Conservation (phyloP, 495 filamentous ascomycete genomes). For the Penicillium cosmopolitanum region DNA sequence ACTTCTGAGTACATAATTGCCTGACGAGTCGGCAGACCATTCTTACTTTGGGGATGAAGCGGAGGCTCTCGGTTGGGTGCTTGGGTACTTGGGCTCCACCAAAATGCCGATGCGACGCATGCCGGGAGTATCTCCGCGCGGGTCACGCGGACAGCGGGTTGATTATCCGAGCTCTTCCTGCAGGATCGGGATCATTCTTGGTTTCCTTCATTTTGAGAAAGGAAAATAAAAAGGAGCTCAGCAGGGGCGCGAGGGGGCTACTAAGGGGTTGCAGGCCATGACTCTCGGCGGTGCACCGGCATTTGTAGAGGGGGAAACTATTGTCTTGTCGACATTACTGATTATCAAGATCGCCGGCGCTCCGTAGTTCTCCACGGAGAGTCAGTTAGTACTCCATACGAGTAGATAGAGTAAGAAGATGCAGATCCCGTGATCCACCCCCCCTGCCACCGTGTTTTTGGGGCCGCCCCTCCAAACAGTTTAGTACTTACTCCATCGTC, state of each 20-base stretch:
- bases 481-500: no score
- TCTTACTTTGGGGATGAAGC: background rate
- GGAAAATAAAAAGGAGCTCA: background rate
- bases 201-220: background rate
- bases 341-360: slow-evolving; percentile 1
- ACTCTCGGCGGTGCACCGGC: slow-evolving; percentile 9
- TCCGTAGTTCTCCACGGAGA: background rate
- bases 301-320: slow-evolving; percentile 12
- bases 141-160: slow-evolving; percentile 2
- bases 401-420: slow-evolving; percentile 10
- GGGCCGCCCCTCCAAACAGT: background rate
- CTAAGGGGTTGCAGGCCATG: slow-evolving; percentile 7
- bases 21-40: background rate
- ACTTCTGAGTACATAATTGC: background rate
- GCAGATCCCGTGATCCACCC: slow-evolving; percentile 6
- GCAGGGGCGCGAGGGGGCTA: background rate
- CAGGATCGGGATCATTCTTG: background rate
- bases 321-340: slow-evolving; percentile 13
- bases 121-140: background rate
- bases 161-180: background rate
- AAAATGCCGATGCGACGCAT: slow-evolving; percentile 4
- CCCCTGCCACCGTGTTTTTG: background rate
- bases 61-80: slow-evolving; percentile 4
- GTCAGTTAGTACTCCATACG: background rate
- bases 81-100: background rate